phyloP scores from a whole-genome alignment of 345 rosid genomes.

The Linum lewisii region DNA sequence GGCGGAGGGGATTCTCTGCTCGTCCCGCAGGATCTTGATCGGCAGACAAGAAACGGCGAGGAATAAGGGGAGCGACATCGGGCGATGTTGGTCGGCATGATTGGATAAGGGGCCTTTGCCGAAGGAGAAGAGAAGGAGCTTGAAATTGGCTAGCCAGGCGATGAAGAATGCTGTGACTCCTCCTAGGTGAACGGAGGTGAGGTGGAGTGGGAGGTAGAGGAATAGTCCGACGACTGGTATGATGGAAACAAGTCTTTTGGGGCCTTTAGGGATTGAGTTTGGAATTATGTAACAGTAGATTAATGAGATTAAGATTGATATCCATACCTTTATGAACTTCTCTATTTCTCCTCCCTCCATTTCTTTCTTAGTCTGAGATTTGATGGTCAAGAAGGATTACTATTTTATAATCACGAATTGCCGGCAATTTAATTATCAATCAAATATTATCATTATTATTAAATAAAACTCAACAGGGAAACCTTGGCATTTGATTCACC shows the following conservation, averaged over 20 bases:
- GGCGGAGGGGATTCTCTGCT: not conserved
- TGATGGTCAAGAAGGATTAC: too few species aligned
- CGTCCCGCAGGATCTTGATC: not conserved
- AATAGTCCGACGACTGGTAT: conserved; percentile 28
- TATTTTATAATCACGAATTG: too few species aligned
- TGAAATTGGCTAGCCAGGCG: conserved; percentile 53
- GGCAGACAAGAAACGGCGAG: not conserved
- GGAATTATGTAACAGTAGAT: conserved; percentile 25
- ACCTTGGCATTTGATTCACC: too few species aligned
- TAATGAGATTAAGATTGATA: conserved; percentile 17
- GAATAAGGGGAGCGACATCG: not conserved
- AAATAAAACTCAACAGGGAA: too few species aligned
- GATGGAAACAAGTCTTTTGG: conserved; percentile 22
- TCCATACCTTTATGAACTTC: conserved; percentile 31
- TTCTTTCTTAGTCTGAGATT: not conserved
- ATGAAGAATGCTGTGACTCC: conserved; percentile 37
- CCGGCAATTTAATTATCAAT: too few species aligned
- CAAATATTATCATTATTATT: too few species aligned
- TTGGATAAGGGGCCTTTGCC: conserved; percentile 31
- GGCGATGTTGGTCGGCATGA: too few species aligned
- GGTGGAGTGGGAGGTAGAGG: conserved; percentile 32
- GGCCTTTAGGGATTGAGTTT: conserved; percentile 25
- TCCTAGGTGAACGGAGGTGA: conserved; percentile 18
- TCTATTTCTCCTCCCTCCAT: conserved; percentile 22
- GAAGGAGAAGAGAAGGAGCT: conserved; percentile 44